Percentiles rank a stretch among this genome's conserved stretches.
These are phyloP conservation scores for Schizothecium vesticola DNA, from an alignment of 495 filamentous ascomycete genomes.

Conservation along the genomic window DNA sequence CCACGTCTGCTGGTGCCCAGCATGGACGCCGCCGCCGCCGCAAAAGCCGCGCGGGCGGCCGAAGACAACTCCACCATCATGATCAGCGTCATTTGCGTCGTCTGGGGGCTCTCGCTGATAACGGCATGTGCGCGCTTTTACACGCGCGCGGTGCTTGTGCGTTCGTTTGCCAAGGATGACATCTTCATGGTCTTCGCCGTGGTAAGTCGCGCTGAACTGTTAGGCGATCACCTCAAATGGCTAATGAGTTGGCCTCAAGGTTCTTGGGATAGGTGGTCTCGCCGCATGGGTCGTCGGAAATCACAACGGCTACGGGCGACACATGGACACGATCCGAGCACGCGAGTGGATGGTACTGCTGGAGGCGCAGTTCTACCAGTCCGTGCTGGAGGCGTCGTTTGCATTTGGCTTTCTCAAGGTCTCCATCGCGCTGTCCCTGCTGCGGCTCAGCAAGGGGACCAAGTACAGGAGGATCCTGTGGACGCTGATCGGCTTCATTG, in stretches of 20 bases:
- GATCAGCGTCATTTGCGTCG: slow-evolving; percentile 16
- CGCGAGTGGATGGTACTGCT: slow-evolving; percentile 28
- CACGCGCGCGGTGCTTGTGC: slow-evolving; percentile 28
- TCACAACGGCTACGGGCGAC: slow-evolving; percentile 35
- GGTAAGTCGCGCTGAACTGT: slow-evolving; percentile 10
- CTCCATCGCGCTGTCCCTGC: slow-evolving; percentile 36
- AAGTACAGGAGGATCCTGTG: slow-evolving; percentile 26
- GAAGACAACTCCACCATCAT: slow-evolving; percentile 20
- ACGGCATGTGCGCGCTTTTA: slow-evolving; percentile 28
- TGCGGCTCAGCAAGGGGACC: slow-evolving; percentile 21
- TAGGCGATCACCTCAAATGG: background rate
- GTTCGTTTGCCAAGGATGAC: slow-evolving; percentile 38
- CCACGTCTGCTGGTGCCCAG: slow-evolving; percentile 1
- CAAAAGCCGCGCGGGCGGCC: slow-evolving; percentile 18
- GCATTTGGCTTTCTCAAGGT: slow-evolving; percentile 44
- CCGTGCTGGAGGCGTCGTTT: slow-evolving; percentile 33
- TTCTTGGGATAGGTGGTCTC: slow-evolving; percentile 18
- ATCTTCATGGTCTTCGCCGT: slow-evolving; percentile 41
- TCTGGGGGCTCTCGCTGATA: slow-evolving; percentile 18
- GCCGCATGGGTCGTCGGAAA: slow-evolving; percentile 19
- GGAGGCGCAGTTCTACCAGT: slow-evolving; percentile 39
- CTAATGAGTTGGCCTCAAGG: slow-evolving; percentile 4
- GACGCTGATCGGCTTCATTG: slow-evolving; percentile 27
- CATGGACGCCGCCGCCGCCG: background rate
- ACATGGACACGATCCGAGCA: slow-evolving; percentile 26